Conservation (phyloP, 192 early-diverging fungal species). For the Coemansia furcata region DNA sequence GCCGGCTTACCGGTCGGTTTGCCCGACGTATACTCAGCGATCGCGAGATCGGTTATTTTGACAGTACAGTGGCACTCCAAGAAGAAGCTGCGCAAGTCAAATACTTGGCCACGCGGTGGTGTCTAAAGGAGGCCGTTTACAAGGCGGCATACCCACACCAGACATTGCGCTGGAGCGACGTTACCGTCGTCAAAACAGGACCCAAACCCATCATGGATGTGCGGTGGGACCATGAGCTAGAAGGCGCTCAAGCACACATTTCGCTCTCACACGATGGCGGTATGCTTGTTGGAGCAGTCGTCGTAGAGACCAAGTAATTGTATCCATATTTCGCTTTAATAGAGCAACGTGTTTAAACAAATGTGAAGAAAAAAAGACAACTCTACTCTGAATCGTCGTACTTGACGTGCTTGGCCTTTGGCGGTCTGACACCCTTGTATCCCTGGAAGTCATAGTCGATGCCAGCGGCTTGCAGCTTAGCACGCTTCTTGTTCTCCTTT, state of each 20-base stretch:
- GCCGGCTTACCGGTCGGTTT: slow-evolving; percentile 52
- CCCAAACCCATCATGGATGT: slow-evolving; percentile 21
- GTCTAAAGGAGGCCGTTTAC: slow-evolving; percentile 46
- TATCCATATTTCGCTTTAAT: neutral
- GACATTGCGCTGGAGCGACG: slow-evolving; percentile 35
- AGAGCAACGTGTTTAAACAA: neutral
- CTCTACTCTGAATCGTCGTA: slow-evolving; percentile 9
- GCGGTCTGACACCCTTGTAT: slow-evolving; percentile 48
- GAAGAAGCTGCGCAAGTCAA: slow-evolving; percentile 1
- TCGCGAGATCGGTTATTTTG: slow-evolving; percentile 19
- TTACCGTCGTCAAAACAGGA: slow-evolving; percentile 11
- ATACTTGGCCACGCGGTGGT: slow-evolving; percentile 45
- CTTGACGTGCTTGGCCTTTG: slow-evolving; percentile 48
- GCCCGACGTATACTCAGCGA: slow-evolving; percentile 60
- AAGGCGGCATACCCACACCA: slow-evolving; percentile 45
- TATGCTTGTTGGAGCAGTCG: slow-evolving; percentile 24
- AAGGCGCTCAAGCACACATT: slow-evolving; percentile 5
- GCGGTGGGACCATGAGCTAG: slow-evolving; percentile 9
- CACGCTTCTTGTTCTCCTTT: slow-evolving; percentile 61
- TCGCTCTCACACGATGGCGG: slow-evolving; percentile 41
- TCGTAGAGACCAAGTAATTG: slow-evolving; percentile 13
- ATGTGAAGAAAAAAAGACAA: neutral
- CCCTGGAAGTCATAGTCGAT: slow-evolving; percentile 91
- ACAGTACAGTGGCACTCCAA: neutral
- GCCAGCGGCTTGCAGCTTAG: slow-evolving; percentile 64